Percentiles rank a stretch among this genome's conserved stretches.
phyloP scores from a whole-genome alignment of 2,329 filamentous ascomycete species.

The Penicillium aurantiogriseum region DNA sequence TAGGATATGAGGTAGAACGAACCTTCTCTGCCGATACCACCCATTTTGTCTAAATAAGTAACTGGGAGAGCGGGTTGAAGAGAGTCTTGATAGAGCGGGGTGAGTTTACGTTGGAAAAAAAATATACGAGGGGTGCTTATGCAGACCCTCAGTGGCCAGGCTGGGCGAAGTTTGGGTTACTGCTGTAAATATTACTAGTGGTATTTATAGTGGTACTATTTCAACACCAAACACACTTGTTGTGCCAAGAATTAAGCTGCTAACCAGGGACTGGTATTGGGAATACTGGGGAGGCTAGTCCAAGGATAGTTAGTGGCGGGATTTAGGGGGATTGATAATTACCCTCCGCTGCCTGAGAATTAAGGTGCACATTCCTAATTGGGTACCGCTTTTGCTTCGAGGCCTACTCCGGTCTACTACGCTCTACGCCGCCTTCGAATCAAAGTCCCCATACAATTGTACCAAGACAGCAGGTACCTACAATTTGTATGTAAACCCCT shows the following conservation, averaged over 20 bases:
- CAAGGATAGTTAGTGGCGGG: no score
- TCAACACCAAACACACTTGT: neutral
- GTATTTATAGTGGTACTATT: neutral
- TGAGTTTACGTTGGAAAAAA: slow-evolving; percentile 10
- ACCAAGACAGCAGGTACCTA: no score
- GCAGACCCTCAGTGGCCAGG: slow-evolving; percentile 4
- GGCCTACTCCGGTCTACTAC: no score
- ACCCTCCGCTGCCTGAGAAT: no score
- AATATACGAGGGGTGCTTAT: slow-evolving; percentile 19
- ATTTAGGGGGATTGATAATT: no score
- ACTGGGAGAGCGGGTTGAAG: slow-evolving; percentile 7
- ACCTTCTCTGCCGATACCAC: slow-evolving; percentile 67
- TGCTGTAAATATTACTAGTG: neutral
- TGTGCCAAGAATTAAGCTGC: accelerated
- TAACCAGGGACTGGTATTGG: neutral
- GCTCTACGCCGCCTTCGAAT: no score
- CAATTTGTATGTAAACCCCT: no score
- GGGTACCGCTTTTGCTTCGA: no score
- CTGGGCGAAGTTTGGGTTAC: neutral
- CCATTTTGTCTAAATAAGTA: slow-evolving; percentile 49
- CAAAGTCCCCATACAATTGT: no score
- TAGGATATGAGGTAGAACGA: slow-evolving; percentile 19
- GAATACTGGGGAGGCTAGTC: neutral
- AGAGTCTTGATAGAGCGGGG: neutral
- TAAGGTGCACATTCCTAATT: no score